Base-by-base conservation (phyloP, 306 rosid species). In the Malus domestica region DNA sequence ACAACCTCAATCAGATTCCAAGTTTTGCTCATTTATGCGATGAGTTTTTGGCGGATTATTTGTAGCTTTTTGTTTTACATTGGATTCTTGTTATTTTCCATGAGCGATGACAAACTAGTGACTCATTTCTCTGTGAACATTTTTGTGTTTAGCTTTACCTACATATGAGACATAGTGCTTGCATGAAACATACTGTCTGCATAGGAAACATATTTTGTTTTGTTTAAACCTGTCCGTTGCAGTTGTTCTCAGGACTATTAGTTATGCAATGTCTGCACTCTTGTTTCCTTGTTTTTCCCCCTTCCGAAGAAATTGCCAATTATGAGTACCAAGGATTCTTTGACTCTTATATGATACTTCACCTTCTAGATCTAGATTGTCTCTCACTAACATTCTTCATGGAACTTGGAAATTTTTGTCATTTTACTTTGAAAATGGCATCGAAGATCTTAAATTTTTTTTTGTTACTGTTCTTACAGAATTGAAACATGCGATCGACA, bases 401-500 rank as follows among this genome's bases (percentile, higher is more conserved):
- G 8, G 10, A 30, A 73, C 45, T 10, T 60, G 44, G 25, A 64
- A 73, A 60, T 46, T 30, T 0, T 6, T 62, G 6, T 73, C 23
- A 38, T 63, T 61, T 29, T 74, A 59, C 60, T 74, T 44, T 18
- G 46, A 27, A 72, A 72, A 12, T 65, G 27, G 30, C 32, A 12
- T 20, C 8, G 9, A 10, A 29, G 61, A 44, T 70, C 49, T 59
- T 25, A 70, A 65, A 10, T 55, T 18, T 38, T 60, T 60, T 57
- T 27, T 75, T 51, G 65, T 33, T 57, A 46, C 20, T 85, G 59
- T 58, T 74, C 10, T 84, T 85, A 66, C 87, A 87, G 96, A 83
- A 79, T 82, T 82, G 85, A 85, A 82, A 76, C 82, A 80, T 70
- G 64, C 27, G 71, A 35, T 19, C 35, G 1, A 16, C 40, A 81